Evolutionary conservation across 2,329 filamentous ascomycete species (phyloP), one percentile per base, ranked within the genome.

Genomic region (Stromatinia cepivora): DNA sequence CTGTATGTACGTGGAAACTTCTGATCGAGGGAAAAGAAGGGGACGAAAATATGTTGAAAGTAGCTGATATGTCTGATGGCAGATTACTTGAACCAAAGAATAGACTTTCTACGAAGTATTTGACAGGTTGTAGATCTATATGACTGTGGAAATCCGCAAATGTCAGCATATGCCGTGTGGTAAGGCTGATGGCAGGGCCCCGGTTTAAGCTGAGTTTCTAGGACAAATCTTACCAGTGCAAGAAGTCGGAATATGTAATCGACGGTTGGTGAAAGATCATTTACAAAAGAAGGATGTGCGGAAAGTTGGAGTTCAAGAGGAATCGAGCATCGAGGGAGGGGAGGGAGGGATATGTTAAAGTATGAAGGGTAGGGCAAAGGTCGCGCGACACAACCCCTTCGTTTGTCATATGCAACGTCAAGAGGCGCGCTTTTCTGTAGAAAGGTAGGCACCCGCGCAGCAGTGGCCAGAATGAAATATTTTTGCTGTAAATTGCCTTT

Each of bases 351-450:
- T 61, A 28, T 62, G 73, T 76, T 72, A 74, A 77, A 75, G 74
- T 74, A 73, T 70, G 70, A 73, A 70, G 73, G 72, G 72, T 72
- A 75, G 73, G 74, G 73, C 72, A 70, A 71, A 72, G 70, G 76
- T 79, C 75, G 77, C 76, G 74, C 77, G 76, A 78, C 75, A 77
- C 75, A 75, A 75, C 70, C 73, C 75, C 74, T 77, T 77, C 76
- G 76, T 77, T 78, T 78, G 77, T 78, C 76, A 77, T 77, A 77
- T 77, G 76, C 74, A 73, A 74, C 73, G 71, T 73, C 63, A 70
- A 74, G 36, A 73, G 73, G 76, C 73, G 75, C 70, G 73, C 69
- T 72, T 73, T 69, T 71, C 59, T 73, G 71, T 70, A 73, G 70
- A 71, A 62, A 74, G 71, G 76, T 73, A 77, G 76, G 76, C 75